Evolutionary conservation across 2,329 filamentous ascomycete species (phyloP).

Genomic region (Karstenula rhodostoma): DNA sequence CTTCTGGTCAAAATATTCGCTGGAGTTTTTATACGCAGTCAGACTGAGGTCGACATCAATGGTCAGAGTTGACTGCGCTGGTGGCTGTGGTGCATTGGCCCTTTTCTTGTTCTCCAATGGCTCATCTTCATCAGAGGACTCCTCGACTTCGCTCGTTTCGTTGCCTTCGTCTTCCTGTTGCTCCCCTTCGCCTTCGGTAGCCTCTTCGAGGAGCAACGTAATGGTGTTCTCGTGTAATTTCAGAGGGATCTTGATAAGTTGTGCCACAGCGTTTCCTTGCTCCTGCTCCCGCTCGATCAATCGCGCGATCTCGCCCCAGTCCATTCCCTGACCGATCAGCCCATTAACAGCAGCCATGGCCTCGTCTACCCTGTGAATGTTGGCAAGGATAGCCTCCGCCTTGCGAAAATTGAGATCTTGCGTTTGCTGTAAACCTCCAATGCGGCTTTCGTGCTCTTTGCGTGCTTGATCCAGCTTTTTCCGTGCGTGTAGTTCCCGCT

Average conservation of each 20-base stretch:
- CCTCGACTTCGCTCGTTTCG: conserved; percentile 69
- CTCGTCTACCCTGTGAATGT: conserved; percentile 89
- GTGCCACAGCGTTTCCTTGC: conserved; percentile 82
- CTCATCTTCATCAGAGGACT: conserved; percentile 62
- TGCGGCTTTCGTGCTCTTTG: conserved; percentile 82
- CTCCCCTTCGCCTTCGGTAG: conserved; percentile 69
- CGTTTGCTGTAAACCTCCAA: conserved; percentile 81
- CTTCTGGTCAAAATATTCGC: conserved; percentile 91
- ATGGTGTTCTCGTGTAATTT: conserved; percentile 91
- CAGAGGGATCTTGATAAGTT: conserved; percentile 84
- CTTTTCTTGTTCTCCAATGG: conserved; percentile 58
- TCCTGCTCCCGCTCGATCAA: conserved; percentile 88
- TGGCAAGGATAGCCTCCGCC: conserved; percentile 88
- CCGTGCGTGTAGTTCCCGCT: conserved; percentile 82
- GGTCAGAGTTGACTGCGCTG: conserved; percentile 60
- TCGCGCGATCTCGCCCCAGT: conserved; percentile 91
- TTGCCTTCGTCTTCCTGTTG: conserved; percentile 65
- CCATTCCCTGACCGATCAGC: conserved; percentile 92
- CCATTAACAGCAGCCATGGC: conserved; percentile 92
- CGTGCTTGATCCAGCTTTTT: conserved; percentile 85
- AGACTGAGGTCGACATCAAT: conserved; percentile 87
- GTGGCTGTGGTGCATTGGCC: conserved; percentile 43
- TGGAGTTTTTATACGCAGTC: conserved; percentile 87
- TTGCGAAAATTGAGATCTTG: conserved; percentile 87
- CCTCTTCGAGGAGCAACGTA: conserved; percentile 79